Base-by-base conservation (phyloP, 208 protist genomes). In the Leishmania braziliensis region DNA sequence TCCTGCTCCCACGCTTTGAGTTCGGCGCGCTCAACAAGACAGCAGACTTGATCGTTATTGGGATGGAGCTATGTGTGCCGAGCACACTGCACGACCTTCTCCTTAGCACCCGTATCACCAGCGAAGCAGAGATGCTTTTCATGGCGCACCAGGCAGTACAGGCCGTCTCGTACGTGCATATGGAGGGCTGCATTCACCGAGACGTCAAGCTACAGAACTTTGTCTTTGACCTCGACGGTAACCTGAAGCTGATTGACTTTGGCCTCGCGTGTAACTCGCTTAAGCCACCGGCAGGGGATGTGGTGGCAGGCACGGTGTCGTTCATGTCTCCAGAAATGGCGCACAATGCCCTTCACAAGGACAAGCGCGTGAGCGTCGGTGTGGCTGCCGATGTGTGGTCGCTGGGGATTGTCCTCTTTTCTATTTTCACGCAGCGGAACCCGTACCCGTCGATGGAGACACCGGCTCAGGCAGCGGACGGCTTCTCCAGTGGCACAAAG, bases 261-360 rank as follows among this genome's bases (percentile, higher is more conserved):
- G 96, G 96, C 8, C 89, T 98, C 3, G 88, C 96, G 12, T 93
- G 90, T 72, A 92, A 75, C 58, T 85, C 89, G 5, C 87, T 93
- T 53, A 92, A 91, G 73, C 94, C 95, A 6, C 87, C 93, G 10
- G 80, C 94, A 14, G 95, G 93, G 12, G 95, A 98, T 66, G 90
- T 98, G 29, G 94, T 98, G 77, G 93, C 92, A 16, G 96, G 96
- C 56, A 98, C 96, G 4, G 86, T 97, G 62, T 93, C 93, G n/a
- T 98, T 97, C 83, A 95, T 98, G 90, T 92, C 97, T 18, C 97
- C 97, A 0, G 95, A 98, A 85, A 97, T 98, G 94, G 95, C 94
- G 46, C 92, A 96, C 85, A 98, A 98, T 80, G 93, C 92, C 14
- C 84, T 98, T n/a, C 71, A 93, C 80, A 92, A 89, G 82, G 89